phyloP scores from a whole-genome alignment of 331 rosid genomes.

The Erythrophleum ivorense region DNA sequence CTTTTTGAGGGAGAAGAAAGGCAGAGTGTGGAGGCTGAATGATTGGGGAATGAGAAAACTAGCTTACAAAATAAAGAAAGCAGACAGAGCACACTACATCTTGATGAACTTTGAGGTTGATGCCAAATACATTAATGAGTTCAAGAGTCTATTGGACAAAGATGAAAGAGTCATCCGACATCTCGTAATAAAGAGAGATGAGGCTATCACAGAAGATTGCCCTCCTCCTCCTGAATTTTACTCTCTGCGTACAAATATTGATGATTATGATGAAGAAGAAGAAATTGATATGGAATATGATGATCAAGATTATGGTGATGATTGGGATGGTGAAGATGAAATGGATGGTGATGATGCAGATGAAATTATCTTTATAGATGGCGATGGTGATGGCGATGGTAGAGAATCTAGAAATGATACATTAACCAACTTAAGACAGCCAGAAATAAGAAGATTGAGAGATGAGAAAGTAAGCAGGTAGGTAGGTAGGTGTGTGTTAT shows the following conservation, averaged over 20 bases:
- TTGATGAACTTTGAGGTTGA: slow-evolving; percentile 93
- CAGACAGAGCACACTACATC: slow-evolving; percentile 71
- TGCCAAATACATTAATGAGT: slow-evolving; percentile 81
- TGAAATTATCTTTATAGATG: slow-evolving; percentile 24
- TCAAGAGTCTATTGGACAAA: slow-evolving; percentile 80
- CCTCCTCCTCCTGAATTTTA: slow-evolving; percentile 89
- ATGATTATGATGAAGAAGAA: slow-evolving; percentile 49
- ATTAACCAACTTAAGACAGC: slow-evolving; percentile 28
- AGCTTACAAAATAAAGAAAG: slow-evolving; percentile 89
- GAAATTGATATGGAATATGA: background rate
- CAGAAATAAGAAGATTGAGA: slow-evolving; percentile 37
- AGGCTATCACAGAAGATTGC: slow-evolving; percentile 84
- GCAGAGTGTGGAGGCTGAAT: slow-evolving; percentile 78
- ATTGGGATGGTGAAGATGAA: background rate
- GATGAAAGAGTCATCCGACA: slow-evolving; percentile 94
- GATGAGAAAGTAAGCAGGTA: slow-evolving; percentile 41
- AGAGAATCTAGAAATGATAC: slow-evolving; percentile 35
- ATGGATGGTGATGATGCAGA: slow-evolving; percentile 43
- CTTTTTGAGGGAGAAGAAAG: slow-evolving; percentile 87
- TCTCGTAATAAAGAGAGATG: slow-evolving; percentile 82
- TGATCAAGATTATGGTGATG: slow-evolving; percentile 31
- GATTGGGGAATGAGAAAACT: slow-evolving; percentile 96
- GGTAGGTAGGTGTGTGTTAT: slow-evolving; percentile 4
- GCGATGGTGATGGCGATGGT: slow-evolving; percentile 41
- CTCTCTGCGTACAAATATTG: slow-evolving; percentile 49